Conservation (phyloP, 352 stramenopile species). For the Aphanomyces euteiches region DNA sequence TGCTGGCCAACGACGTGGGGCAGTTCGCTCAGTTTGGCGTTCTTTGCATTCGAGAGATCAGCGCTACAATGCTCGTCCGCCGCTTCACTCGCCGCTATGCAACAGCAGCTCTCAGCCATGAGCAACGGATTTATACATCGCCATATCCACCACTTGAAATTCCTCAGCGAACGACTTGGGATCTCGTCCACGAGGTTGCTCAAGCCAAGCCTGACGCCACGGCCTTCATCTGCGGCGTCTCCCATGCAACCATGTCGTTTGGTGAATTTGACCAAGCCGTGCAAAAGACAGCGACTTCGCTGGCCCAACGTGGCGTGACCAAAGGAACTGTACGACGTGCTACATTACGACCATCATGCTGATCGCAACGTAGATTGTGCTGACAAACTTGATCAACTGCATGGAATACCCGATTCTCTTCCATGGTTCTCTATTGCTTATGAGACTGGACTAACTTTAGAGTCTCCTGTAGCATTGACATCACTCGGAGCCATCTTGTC, state of each 20-base stretch:
- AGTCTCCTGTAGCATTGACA: slow-evolving; percentile 37
- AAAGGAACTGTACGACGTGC: slow-evolving; percentile 41
- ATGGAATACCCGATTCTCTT: slow-evolving; percentile 50
- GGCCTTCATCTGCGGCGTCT: slow-evolving; percentile 46
- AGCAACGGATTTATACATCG: slow-evolving; percentile 17
- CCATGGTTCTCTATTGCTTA: slow-evolving; percentile 35
- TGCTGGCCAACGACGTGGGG: too few relatives aligned
- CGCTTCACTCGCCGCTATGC: too few relatives aligned
- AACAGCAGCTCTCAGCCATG: too few relatives aligned
- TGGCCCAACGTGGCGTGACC: slow-evolving; percentile 39
- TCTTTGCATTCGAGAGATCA: too few relatives aligned
- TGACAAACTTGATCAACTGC: slow-evolving; percentile 48
- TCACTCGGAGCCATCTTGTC: slow-evolving; percentile 54
- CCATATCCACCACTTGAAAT: background rate
- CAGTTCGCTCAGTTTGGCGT: too few relatives aligned
- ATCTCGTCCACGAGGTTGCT: background rate
- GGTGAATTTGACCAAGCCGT: slow-evolving; percentile 34
- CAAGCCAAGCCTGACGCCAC: slow-evolving; percentile 28
- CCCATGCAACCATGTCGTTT: slow-evolving; percentile 42
- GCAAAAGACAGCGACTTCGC: slow-evolving; percentile 36
- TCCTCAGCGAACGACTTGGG: background rate
- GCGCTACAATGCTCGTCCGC: too few relatives aligned
- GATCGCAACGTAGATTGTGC: background rate
- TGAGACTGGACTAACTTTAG: background rate
- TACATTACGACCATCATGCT: background rate